Evolutionary conservation across 2,329 filamentous ascomycete species (phyloP).

Genomic region (Albifimbria verrucaria): DNA sequence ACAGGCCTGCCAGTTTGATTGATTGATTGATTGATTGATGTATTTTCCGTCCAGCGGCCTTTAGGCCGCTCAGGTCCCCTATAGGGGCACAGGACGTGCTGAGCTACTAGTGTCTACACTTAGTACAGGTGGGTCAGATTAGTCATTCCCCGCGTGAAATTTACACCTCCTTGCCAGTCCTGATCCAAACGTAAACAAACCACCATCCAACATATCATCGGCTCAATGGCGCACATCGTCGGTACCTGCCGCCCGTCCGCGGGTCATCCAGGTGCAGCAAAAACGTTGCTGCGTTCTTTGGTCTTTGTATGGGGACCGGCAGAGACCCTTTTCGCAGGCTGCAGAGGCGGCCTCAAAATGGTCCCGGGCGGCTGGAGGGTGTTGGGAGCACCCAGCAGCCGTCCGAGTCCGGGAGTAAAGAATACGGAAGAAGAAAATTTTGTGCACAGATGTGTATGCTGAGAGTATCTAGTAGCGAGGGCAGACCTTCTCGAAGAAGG

Average conservation of each 20-base stretch:
- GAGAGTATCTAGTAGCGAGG: slow-evolving; percentile 6
- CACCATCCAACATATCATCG: slow-evolving; percentile 1
- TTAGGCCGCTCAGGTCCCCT: too few species aligned
- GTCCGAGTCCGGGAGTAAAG: neutral
- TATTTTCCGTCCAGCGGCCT: too few species aligned
- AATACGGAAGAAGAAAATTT: neutral
- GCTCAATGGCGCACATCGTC: neutral
- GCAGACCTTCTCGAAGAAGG: slow-evolving; percentile 10
- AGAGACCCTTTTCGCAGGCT: slow-evolving; percentile 1
- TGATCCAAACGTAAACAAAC: neutral
- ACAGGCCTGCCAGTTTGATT: too few species aligned
- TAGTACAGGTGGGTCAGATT: neutral
- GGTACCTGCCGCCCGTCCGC: neutral
- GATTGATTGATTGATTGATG: too few species aligned
- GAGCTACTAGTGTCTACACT: neutral
- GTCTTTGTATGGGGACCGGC: slow-evolving; percentile 1
- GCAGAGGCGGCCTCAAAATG: neutral
- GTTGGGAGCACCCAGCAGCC: neutral
- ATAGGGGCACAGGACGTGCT: neutral
- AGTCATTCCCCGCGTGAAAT: neutral
- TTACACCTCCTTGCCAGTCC: neutral
- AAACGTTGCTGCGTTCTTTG: neutral
- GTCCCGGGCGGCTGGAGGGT: neutral
- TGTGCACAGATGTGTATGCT: neutral
- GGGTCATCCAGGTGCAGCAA: neutral